Evolutionary conservation across 768 basidiomycete genomes (phyloP), one percentile per base, ranked within the genome.

Genomic region (Paxillus rubicundulus): DNA sequence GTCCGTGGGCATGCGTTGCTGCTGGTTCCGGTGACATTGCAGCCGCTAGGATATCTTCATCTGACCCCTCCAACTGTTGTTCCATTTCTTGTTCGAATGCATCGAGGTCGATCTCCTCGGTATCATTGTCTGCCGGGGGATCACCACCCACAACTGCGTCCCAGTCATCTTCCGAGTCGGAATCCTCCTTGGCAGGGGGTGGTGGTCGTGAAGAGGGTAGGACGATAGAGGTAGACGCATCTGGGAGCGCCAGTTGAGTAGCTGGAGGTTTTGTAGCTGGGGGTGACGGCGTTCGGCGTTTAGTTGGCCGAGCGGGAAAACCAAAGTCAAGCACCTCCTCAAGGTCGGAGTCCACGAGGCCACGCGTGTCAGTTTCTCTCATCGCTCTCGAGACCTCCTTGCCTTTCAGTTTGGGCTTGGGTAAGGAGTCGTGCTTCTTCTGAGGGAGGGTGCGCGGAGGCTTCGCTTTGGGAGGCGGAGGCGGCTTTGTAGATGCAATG

Each of bases 91-190:
- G 64, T 54, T 61, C 69, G 20, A 71, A 71, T 45, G 61, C 69
- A 21, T 71, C 68, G 4, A 70, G 60, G 38, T 71, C 72, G 18
- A 73, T 72, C 47, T 73, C 70, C 47, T 68, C 61, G 3, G 63
- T 52, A 27, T 64, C 70, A 21, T 65, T 63, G 28, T 66, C 73
- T 14, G 20, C 54, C 2, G 50, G 59, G 5, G 67, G 52, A 28
- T 67, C 57, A 18, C 50, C 55, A 21, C 58, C 62, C 14, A 65
- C 56, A 34, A 81, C 75, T 40, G 72, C 68, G 50, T 83, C 81
- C 82, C 82, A 85, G 16, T 78, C 80, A 17, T 72, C 75, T 37
- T 82, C 82, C 4, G 77, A 69, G 17, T 77, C 75, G 3, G 73
- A 71, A 2, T 67, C 76, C 5, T 59, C 59, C 57, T 61, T 69